Percentiles rank a stretch among this genome's conserved stretches.
phyloP scores from a whole-genome alignment of 768 basidiomycete genomes.

The Candolleomyces aberdarensis region DNA sequence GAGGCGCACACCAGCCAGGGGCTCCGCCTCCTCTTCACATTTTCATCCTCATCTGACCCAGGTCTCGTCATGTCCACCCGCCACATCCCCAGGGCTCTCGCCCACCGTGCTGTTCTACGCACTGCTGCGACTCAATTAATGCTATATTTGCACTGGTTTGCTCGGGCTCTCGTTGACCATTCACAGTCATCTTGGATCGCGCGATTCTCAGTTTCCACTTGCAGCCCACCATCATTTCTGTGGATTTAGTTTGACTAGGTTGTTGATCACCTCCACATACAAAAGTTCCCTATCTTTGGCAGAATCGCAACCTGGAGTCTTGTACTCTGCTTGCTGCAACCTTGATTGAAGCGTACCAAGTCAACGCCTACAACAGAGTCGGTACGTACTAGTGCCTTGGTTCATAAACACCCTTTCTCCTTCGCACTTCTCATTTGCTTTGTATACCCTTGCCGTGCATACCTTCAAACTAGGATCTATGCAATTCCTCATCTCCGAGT shows the following conservation, averaged over 20 bases:
- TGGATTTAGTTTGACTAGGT: conserved; percentile 63
- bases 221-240: neutral
- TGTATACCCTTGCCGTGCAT: too few species aligned
- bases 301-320: conserved; percentile 68
- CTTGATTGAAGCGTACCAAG: conserved; percentile 90
- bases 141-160: too few species aligned
- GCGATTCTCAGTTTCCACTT: conserved; percentile 34
- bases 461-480: too few species aligned
- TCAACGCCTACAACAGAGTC: conserved; percentile 98
- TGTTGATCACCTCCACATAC: conserved; percentile 84
- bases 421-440: too few species aligned
- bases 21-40: neutral
- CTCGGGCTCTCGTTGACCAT: conserved; percentile 87
- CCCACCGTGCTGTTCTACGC: too few species aligned
- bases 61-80: too few species aligned
- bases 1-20: neutral
- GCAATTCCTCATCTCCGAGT: too few species aligned
- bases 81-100: too few species aligned
- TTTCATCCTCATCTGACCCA: conserved; percentile 13
- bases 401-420: neutral
- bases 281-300: conserved; percentile 87
- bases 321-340: conserved; percentile 75
- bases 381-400: conserved; percentile 53
- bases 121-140: too few species aligned
- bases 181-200: conserved; percentile 93